phyloP scores from a whole-genome alignment of 805 yeast genomes.

The Cyberlindnera maritima region DNA sequence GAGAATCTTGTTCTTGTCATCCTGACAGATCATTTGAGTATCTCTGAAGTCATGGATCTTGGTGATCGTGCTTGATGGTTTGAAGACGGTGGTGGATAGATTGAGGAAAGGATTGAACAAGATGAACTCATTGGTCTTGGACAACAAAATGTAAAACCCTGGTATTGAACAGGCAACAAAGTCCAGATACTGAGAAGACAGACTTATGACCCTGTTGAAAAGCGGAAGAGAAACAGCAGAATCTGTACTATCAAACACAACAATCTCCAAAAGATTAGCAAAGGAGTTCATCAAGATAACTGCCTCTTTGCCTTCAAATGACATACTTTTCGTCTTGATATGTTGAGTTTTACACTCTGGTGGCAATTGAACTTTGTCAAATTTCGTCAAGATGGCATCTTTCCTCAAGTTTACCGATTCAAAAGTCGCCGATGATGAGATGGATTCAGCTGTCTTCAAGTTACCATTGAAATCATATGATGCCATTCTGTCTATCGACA shows the following conservation, averaged over 20 bases:
- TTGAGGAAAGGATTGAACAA: constrained; percentile 60
- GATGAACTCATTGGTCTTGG: constrained; percentile 33
- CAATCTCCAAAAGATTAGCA: constrained; percentile 43
- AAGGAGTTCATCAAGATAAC: constrained; percentile 49
- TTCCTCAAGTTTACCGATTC: constrained; percentile 44
- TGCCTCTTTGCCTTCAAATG: constrained; percentile 56
- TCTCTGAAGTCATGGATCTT: constrained; percentile 12
- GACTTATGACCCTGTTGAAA: constrained; percentile 32
- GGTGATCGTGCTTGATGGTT: constrained; percentile 3
- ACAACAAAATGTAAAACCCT: constrained; percentile 46
- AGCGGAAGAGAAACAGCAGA: constrained; percentile 33
- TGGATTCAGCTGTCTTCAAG: constrained; percentile 42
- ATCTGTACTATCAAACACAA: constrained; percentile 42
- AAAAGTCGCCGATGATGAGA: constrained; percentile 37
- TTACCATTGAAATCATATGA: constrained; percentile 41
- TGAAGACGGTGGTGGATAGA: constrained; percentile 36
- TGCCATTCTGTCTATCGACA: constrained; percentile 45
- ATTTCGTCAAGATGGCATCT: constrained; percentile 67
- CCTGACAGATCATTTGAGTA: constrained; percentile 19
- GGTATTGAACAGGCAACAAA: constrained; percentile 33
- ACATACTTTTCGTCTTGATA: constrained; percentile 38
- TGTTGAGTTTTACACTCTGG: constrained; percentile 29
- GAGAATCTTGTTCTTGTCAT: constrained; percentile 11
- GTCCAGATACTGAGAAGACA: constrained; percentile 36
- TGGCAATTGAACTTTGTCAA: constrained; percentile 41